A percentile compares a stretch with the other conserved stretches of the same genome.
Conservation (phyloP, 306 rosid genomes). For the Rosa persica region DNA sequence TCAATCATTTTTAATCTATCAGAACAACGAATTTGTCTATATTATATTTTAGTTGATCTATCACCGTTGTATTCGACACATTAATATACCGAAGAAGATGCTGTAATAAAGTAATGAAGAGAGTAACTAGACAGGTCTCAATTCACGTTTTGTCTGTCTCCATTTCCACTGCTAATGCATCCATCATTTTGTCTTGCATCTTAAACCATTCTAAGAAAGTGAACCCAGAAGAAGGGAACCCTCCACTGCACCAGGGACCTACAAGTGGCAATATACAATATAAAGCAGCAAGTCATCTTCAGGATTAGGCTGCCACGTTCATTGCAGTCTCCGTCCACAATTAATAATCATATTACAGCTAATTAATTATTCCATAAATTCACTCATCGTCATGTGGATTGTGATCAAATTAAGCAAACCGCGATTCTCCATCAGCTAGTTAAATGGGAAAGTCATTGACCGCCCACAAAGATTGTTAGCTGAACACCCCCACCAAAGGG, state of each 20-base stretch:
- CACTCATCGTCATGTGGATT: background rate
- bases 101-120: background rate
- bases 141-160: constrained; percentile 38
- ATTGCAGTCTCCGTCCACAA: constrained; percentile 10
- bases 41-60: too few relatives aligned
- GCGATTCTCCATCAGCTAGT: background rate
- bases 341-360: background rate
- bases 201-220: constrained; percentile 33
- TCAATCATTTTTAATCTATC: too few relatives aligned
- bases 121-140: constrained; percentile 24
- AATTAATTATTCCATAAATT: background rate
- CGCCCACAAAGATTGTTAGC: constrained; percentile 22
- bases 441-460: constrained; percentile 14
- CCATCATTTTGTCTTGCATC: constrained; percentile 54
- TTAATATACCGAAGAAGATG: background rate
- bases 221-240: background rate
- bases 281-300: constrained; percentile 8
- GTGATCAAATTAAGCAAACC: background rate
- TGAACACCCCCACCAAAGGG: constrained; percentile 40
- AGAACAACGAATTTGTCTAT: too few relatives aligned
- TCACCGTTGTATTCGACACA: background rate
- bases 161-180: constrained; percentile 23
- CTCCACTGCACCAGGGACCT: constrained; percentile 1
- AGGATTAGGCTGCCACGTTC: constrained; percentile 45
- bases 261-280: constrained; percentile 31